Conservation (phyloP, 192 early-diverging fungal species). For the Podochytrium sp. region DNA sequence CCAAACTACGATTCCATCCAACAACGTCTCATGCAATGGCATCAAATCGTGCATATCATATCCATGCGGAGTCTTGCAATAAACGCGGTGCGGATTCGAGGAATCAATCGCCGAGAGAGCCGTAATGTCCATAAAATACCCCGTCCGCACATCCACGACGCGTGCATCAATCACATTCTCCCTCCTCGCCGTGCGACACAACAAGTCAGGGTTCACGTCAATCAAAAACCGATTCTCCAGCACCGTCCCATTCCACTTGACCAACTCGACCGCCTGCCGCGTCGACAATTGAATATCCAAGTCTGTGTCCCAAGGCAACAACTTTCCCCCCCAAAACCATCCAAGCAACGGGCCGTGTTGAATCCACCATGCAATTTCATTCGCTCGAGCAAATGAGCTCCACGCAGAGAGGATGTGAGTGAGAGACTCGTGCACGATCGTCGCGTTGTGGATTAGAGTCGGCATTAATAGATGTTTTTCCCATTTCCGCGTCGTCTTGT, state of each 20-base stretch:
- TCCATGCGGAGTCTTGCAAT: constrained; percentile 2
- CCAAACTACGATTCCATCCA: constrained; percentile 12
- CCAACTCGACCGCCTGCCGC: neutral
- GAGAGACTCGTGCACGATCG: neutral
- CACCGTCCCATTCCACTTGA: constrained; percentile 12
- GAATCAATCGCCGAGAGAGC: neutral
- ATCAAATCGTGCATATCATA: constrained; percentile 2
- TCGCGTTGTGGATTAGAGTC: neutral
- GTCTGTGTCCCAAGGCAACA: constrained; percentile 15
- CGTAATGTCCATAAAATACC: constrained; percentile 22
- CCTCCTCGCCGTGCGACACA: neutral
- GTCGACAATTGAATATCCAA: constrained; percentile 5
- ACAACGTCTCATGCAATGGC: constrained; percentile 13
- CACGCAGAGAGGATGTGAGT: constrained; percentile 1
- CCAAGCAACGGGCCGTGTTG: neutral
- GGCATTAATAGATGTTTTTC: too few species aligned
- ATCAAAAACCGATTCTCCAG: neutral
- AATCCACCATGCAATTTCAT: constrained; percentile 24
- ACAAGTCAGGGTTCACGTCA: constrained; percentile 5
- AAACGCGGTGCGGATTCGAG: neutral
- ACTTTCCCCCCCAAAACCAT: constrained; percentile 16
- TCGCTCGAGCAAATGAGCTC: constrained; percentile 5
- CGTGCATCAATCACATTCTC: constrained; percentile 19
- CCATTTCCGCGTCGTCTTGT: too few species aligned
- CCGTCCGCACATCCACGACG: constrained; percentile 8